Evolutionary conservation across 2,329 filamentous ascomycete genomes (phyloP).

Genomic region (Aspergillus cejpii): DNA sequence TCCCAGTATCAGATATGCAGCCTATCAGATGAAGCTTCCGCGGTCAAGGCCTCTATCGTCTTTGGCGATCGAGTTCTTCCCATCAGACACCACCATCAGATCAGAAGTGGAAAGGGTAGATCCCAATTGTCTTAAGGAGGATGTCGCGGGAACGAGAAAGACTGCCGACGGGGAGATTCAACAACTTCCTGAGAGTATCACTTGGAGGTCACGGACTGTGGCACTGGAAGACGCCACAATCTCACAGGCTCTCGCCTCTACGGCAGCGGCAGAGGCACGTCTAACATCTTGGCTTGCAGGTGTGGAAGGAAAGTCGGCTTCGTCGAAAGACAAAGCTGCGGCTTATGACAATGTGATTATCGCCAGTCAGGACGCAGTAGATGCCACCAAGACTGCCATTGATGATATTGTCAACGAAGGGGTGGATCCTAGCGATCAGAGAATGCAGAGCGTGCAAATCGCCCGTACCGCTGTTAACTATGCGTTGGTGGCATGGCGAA

Average conservation of each 20-base stretch:
- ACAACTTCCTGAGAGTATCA: slow-evolving; percentile 64
- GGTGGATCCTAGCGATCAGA: slow-evolving; percentile 70
- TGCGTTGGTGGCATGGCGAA: slow-evolving; percentile 86
- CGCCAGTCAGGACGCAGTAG: slow-evolving; percentile 85
- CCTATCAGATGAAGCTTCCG: slow-evolving; percentile 83
- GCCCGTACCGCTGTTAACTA: slow-evolving; percentile 92
- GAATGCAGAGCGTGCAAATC: slow-evolving; percentile 89
- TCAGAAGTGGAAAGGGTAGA: slow-evolving; percentile 65
- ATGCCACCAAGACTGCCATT: slow-evolving; percentile 87
- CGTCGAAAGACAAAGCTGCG: slow-evolving; percentile 61
- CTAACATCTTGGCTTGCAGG: slow-evolving; percentile 46
- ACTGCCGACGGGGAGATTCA: slow-evolving; percentile 39
- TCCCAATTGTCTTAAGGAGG: slow-evolving; percentile 58
- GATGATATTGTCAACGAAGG: slow-evolving; percentile 82
- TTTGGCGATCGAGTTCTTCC: slow-evolving; percentile 74
- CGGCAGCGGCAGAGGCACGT: slow-evolving; percentile 51
- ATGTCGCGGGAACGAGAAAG: slow-evolving; percentile 45
- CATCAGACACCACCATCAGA: slow-evolving; percentile 55
- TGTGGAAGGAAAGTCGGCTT: slow-evolving; percentile 34
- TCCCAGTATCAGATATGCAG: slow-evolving; percentile 87
- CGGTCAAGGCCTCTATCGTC: slow-evolving; percentile 73
- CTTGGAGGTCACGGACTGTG: slow-evolving; percentile 79
- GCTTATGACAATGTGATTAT: slow-evolving; percentile 89
- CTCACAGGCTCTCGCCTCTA: slow-evolving; percentile 69
- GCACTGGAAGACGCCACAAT: slow-evolving; percentile 90